Evolutionary conservation across 768 basidiomycete species (phyloP).

Genomic region (Tricholoma matsutake): DNA sequence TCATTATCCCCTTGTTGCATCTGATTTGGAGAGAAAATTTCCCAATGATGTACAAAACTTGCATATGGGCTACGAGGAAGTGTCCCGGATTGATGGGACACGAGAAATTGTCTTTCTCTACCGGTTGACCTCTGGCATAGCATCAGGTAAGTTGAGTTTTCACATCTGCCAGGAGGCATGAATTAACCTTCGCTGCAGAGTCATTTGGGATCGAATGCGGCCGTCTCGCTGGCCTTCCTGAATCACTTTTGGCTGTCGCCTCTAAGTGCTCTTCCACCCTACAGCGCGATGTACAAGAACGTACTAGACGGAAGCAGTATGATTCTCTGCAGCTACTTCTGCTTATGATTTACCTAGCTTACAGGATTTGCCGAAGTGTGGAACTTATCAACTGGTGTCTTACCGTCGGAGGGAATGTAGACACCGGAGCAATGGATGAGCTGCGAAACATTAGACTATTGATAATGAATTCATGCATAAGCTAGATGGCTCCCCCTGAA

Average conservation of each 20-base stretch:
- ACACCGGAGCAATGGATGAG: neutral
- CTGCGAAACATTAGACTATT: neutral
- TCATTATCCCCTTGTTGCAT: conserved; percentile 87
- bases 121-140: conserved; percentile 65
- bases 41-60: conserved; percentile 66
- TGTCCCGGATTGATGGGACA: conserved; percentile 65
- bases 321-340: conserved; percentile 8
- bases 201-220: conserved; percentile 95
- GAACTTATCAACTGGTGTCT: conserved; percentile 1
- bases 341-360: neutral
- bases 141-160: conserved; percentile 39
- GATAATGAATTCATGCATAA: neutral
- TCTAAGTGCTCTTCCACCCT: conserved; percentile 50
- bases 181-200: conserved; percentile 32
- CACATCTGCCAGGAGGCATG: neutral
- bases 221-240: conserved; percentile 80
- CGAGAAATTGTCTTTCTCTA: conserved; percentile 89
- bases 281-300: conserved; percentile 48
- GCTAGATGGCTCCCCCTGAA: neutral
- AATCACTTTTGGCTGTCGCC: conserved; percentile 62
- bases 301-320: conserved; percentile 50
- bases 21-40: conserved; percentile 56
- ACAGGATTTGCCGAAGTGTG: conserved; percentile 12
- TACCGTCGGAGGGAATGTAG: neutral
- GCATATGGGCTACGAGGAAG: conserved; percentile 84